These are phyloP conservation scores for Leptographium galeiforme DNA, from an alignment of 2,329 filamentous ascomycete species.

Conservation along the genomic window DNA sequence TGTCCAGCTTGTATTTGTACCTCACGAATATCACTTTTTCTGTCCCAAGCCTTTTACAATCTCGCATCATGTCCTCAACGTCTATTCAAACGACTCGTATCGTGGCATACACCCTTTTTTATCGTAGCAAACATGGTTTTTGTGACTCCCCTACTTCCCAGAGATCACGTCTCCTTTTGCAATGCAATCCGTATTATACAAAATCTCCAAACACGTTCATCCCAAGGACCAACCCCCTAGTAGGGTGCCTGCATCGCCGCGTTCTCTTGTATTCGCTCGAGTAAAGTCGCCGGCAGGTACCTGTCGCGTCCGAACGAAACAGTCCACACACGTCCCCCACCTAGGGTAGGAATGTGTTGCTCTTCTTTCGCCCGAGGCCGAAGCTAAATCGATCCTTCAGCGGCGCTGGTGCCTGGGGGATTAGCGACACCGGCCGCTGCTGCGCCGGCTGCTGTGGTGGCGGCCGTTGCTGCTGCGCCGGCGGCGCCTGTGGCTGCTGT, in stretches of 20 bases:
- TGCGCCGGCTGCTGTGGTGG: not conserved
- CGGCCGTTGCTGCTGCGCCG: too few relatives aligned
- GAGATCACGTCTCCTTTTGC: not conserved
- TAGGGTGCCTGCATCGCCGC: not conserved
- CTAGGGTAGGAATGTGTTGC: slow-evolving; percentile 30
- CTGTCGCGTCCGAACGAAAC: not conserved
- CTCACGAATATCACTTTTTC: too few relatives aligned
- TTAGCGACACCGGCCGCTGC: not conserved
- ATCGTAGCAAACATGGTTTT: too few relatives aligned
- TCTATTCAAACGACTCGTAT: too few relatives aligned
- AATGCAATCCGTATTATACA: slow-evolving; percentile 1
- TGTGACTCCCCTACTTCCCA: not conserved
- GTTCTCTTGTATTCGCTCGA: not conserved
- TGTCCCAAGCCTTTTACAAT: too few relatives aligned
- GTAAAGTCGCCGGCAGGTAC: not conserved
- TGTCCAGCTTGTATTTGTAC: too few relatives aligned
- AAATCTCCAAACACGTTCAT: not conserved
- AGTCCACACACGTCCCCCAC: not conserved
- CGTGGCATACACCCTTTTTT: too few relatives aligned
- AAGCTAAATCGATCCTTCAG: slow-evolving; percentile 48
- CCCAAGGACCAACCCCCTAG: not conserved
- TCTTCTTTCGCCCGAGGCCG: slow-evolving; percentile 59
- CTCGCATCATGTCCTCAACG: too few relatives aligned
- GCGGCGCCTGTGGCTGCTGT: not conserved
- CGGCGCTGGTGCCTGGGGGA: not conserved